Evolutionary conservation across 1,284 basidiomycete species (phyloP), one percentile per base, ranked within the genome.

Genomic region (Pseudozyma flocculosa): DNA sequence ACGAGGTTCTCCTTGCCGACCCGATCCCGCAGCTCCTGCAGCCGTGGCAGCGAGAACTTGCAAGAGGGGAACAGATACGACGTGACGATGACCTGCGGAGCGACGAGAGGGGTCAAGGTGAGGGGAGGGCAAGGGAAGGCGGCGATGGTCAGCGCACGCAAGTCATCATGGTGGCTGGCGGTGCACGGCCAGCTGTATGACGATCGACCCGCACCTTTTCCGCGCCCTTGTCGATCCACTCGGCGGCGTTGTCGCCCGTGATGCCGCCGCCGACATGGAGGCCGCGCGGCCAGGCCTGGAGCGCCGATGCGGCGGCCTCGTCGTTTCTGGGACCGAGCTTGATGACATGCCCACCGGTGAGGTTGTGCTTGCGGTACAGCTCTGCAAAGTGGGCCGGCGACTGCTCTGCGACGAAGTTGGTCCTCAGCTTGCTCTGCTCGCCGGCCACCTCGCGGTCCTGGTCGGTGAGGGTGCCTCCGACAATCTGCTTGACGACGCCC

Each of bases 261-360:
- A 99, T 94, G 0, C 95, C 93, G 1, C 95, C 95, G 2, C 95
- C 95, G 40, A 99, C 83, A 77, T 99, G 95, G 39, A 98, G 80
- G 5, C 85, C 87, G 14, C 83, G 87, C 85, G 70, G 54, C 95
- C 95, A 99, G 21, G 88, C 85, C 11, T 78, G 76, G 14, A 97
- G 81, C 1, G 93, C 93, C 52, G 88, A 85, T 57, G 80, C 83
- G 7, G 95, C 94, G 10, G 93, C 91, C 11, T 82, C 83, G 61
- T 96, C 92, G 71, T 98, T 98, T 2, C 80, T 78, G 1, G 87
- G 85, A 4, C 95, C 95, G 8, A 99, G 85, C 81, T 96, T 98
- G 73, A 99, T 97, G 32, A 99, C 86, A 82, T 98, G 95, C 0
- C 91, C 93, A 0, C 94, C 95, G 37, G 81, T 81, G 1, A 99